Evolutionary conservation across 2,329 filamentous ascomycete genomes (phyloP), one percentile per base, ranked within the genome.

Genomic region (Capronia epimyces): DNA sequence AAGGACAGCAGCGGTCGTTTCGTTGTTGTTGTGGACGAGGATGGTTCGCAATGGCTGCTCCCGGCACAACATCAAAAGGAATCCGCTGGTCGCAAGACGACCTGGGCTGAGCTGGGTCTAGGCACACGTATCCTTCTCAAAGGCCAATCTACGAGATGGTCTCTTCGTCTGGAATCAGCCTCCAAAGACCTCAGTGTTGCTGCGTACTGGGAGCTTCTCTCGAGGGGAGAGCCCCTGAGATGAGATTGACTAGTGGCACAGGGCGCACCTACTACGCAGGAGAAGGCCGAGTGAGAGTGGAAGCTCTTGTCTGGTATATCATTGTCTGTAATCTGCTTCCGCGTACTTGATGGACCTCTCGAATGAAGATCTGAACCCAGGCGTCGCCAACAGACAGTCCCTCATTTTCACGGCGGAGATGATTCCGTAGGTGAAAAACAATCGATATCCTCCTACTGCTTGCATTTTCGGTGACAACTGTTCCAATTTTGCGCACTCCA

Each of bases 1-100:
- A 24, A 34, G 13, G 57, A 59, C 45, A 40, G 8, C 13, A 55
- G 49, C 49, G 46, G 54, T 15, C 54, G 57, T 2, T 55, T 54
- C 22, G 42, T 44, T 10, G 5, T 55, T 34, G 54, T 48, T 20
- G 25, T 29, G 7, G 46, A 53, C 18, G 39, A 50, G 2, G 39
- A 46, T 18, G 57, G 50, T 12, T 22, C 25, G 13, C 45, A 43
- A 15, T 59, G 57, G 57, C 44, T 59, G 3, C 50, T 59, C 15
- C 52, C 54, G 29, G 51, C 42, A 22, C 50, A 51, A 21, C 49
- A 53, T 9, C 44, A 46, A 22, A 42, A 52, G 34, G 31, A 27
- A 37, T 20, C 29, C 10, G 12, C 43, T 7, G 32, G 21, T 9
- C 12, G 18, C 9, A 31, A 24, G 29, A 10, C 29, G 15, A 42